These are phyloP conservation scores for Globisporangium takayamanum DNA, from an alignment of 352 stramenopile genomes.

Conservation along the genomic window DNA sequence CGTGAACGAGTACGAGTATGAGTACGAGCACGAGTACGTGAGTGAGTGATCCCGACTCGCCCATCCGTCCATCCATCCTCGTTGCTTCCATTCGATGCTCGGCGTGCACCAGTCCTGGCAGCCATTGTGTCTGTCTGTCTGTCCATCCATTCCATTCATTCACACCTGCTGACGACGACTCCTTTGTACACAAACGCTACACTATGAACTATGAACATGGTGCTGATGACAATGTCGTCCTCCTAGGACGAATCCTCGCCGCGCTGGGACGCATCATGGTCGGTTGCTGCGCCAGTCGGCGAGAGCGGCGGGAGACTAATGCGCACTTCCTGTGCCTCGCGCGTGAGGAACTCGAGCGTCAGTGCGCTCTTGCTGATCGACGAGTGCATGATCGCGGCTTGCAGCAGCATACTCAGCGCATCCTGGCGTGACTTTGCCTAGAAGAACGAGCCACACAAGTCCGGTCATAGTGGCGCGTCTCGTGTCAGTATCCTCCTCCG, in stretches of 20 bases:
- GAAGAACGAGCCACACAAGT: background rate
- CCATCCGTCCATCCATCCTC: too few species aligned
- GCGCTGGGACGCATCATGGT: slow-evolving; percentile 24
- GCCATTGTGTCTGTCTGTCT: too few species aligned
- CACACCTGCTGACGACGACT: too few species aligned
- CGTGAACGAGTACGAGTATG: too few species aligned
- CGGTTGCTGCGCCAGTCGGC: slow-evolving; percentile 18
- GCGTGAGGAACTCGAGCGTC: slow-evolving; percentile 77
- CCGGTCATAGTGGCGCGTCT: background rate
- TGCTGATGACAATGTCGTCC: too few species aligned
- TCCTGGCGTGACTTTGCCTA: slow-evolving; percentile 68
- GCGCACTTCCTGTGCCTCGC: slow-evolving; percentile 63
- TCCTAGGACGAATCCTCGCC: slow-evolving; percentile 28
- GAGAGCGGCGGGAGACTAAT: slow-evolving; percentile 77
- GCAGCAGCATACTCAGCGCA: slow-evolving; percentile 67
- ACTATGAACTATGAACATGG: too few species aligned
- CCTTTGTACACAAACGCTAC: background rate
- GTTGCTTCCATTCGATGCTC: too few species aligned
- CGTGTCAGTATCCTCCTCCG: too few species aligned
- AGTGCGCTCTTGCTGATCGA: slow-evolving; percentile 55
- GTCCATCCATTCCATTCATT: too few species aligned
- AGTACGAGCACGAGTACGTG: too few species aligned
- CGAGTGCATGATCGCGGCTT: slow-evolving; percentile 81
- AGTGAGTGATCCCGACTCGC: too few species aligned
- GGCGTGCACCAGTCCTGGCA: too few species aligned